Base-by-base conservation (phyloP, 2,329 filamentous ascomycete genomes). In the Tolypocladium capitatum region DNA sequence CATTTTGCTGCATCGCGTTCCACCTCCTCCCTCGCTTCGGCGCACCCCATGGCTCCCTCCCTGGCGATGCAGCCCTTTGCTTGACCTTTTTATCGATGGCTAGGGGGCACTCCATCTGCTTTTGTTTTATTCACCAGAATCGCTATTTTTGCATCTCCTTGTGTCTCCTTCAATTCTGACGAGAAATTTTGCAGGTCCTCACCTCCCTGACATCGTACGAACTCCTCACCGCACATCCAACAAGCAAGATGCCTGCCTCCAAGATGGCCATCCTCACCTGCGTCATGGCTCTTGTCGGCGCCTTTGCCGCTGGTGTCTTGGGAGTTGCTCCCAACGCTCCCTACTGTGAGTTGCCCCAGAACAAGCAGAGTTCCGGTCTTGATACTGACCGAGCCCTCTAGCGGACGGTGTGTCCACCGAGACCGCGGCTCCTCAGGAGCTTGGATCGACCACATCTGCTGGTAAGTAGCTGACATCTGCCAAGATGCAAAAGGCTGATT, bases 381-480 rank as follows among this genome's bases (percentile, higher is more conserved):
- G 33, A 2, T 20, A 27, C 38, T 27, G 28, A 47, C 16, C 16
- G 36, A 27, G 1, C 54, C 11, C 41, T 32, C 14, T 10, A 67
- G 65, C 64, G 44, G 55, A 60, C 32, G 47, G 52, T 33, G 52
- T 54, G 33, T 53, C 54, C 32, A 62, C 60, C 24, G 58, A 61
- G 48, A 57, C 58, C 9, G 53, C 55, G 28, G 54, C 57, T 43
- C 58, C 64, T 28, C 56, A 63, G 49, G 55, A 63, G 46, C 45
- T 63, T 42, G 65, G 63, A 18, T 56, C 60, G 43, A 56, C 56
- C 45, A 63, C 61, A 14, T 53, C 57, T 34, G 59, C 58, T 11
- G 65, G 65, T 64, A 58, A 49, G 51, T 50, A 8, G 5, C 14
- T 43, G 32, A 14, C 20, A 27, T 20, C 18, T 11, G 2, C 43